Percentiles rank a stretch among this genome's conserved stretches.
These are phyloP conservation scores for Kuraishia molischiana DNA, from an alignment of 805 yeast genomes.

Conservation along the genomic window DNA sequence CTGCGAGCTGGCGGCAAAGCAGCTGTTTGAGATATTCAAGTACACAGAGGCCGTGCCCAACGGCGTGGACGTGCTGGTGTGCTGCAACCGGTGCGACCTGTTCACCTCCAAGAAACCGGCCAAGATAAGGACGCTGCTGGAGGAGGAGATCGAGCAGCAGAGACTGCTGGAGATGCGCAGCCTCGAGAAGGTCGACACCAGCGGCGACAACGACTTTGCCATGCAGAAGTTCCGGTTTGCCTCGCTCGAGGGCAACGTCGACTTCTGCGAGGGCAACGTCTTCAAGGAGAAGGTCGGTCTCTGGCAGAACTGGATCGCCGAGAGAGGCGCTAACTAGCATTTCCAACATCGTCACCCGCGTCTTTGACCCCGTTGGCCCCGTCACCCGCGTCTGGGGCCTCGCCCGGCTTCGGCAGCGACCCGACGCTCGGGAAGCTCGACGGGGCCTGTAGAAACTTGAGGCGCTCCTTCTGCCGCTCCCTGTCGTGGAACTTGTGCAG, in stretches of 20 bases:
- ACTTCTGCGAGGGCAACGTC: slow-evolving; percentile 66
- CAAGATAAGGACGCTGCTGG: slow-evolving; percentile 51
- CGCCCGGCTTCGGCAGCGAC: slow-evolving; percentile 6
- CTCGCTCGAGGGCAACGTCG: slow-evolving; percentile 63
- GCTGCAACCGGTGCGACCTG: slow-evolving; percentile 78
- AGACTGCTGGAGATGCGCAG: slow-evolving; percentile 37
- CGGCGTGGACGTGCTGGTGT: slow-evolving; percentile 68
- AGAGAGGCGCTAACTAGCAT: slow-evolving; percentile 50
- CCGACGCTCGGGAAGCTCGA: slow-evolving; percentile 22
- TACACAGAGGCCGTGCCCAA: slow-evolving; percentile 52
- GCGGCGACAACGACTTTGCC: slow-evolving; percentile 9
- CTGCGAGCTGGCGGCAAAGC: slow-evolving; percentile 45
- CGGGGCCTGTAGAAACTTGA: slow-evolving; percentile 15
- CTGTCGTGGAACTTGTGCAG: slow-evolving; percentile 25
- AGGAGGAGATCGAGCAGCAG: slow-evolving; percentile 49
- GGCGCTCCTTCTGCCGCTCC: slow-evolving; percentile 17
- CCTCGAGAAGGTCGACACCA: slow-evolving; percentile 30
- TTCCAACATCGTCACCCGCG: background rate
- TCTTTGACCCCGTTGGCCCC: background rate
- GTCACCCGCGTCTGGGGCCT: background rate
- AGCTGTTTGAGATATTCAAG: slow-evolving; percentile 48
- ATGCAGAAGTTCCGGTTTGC: slow-evolving; percentile 49
- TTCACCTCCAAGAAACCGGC: slow-evolving; percentile 71
- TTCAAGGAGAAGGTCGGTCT: slow-evolving; percentile 38
- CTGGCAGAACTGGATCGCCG: slow-evolving; percentile 79